Evolutionary conservation across 805 yeast species (phyloP), one percentile per base, ranked within the genome.

Genomic region (Hanseniaspora lachancei): DNA sequence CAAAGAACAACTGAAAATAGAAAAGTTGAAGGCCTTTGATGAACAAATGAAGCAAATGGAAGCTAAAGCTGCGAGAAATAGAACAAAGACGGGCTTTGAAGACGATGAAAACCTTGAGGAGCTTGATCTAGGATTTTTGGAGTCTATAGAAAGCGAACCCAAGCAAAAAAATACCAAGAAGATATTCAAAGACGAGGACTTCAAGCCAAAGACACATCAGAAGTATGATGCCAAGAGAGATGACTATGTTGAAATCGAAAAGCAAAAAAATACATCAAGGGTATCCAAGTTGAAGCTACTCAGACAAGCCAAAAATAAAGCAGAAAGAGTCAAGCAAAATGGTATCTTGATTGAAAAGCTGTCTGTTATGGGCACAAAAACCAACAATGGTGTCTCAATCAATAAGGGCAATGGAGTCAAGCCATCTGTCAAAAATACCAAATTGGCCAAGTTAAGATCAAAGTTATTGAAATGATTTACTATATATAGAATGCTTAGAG

Each of bases 71-170:
- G 47, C 55, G 16, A 54, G 51, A 15, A 47, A 46, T 35, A 36
- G 41, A 42, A 39, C 40, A 24, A 46, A 32, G 24, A 5, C 20
- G 2, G 44, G 36, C n/a, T 39, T 12, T 2, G 49, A 52, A n/a
- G 49, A 52, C 2, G 55, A 52, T n/a, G 66, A 65, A n/a, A 52
- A 63, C 7, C 67, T 72, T 5, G 75, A 72, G 52, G 68, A 69
- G 46, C 62, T 75, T 38, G 74, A 77, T 2, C 65, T 63, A 32
- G 74, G 71, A 1, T 64, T 75, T 34, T 63, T 75, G 40, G 72
- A 71, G 40, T 59, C 65, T 3, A 60, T 66, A 20, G 67, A 63
- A 13, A 58, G 59, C 16, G 54, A 61, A 38, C 53, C 56, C 12
- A 40, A 59, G 47, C 21, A 59, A 46, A 60, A 62, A 34, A 57